Base-by-base conservation (phyloP, 2,329 filamentous ascomycete species). In the Arthrobotrys megalospora region DNA sequence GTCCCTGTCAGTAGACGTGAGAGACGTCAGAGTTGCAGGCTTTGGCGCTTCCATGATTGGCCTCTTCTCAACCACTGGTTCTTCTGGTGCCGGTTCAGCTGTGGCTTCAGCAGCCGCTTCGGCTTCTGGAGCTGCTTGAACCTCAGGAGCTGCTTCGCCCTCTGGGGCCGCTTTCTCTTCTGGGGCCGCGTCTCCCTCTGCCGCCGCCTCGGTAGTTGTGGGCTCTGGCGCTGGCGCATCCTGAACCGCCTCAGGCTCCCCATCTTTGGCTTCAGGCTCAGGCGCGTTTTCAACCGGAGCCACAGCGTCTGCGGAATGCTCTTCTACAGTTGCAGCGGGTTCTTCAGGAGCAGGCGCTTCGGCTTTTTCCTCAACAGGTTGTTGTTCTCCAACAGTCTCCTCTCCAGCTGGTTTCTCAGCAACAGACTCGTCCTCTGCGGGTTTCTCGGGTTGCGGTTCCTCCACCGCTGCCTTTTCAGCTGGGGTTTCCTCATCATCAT, bases 1-100 rank as follows among this genome's bases (percentile, higher is more conserved):
- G 43, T 77, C 73, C 19, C 73, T 71, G 16, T 77, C 66, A 10
- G 60, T 77, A 10, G 73, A 77, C 43, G 73, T 77, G 19, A 77
- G 73, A 43, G 73, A 77, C 6, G 48, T 45, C 11, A 77, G n/a
- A 10, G 73, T 77, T 58, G 73, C 24, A 12, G 66, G 66, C 34
- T 67, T 77, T 47, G 73, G 73, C 7, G 60, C 60, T 11, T 77
- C 73, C 48, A 77, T 77, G 10, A 77, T 28, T 21, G 73, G 66
- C 55, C 73, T 55, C 12, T 48, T 68, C 5, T 68, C 50, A 38
- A 71, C 43, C 21, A 47, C 38, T n/a, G 53, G 71, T 38, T 41
- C 65, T 45, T 70, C 58, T 36, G 64, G 16, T 8, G 47, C 32
- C 19, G 55, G 11, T 48, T 67, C 63, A 16, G 28, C 28, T 34